phyloP scores from a whole-genome alignment of 352 stramenopile species.

The Phytophthora chlamydospora region DNA sequence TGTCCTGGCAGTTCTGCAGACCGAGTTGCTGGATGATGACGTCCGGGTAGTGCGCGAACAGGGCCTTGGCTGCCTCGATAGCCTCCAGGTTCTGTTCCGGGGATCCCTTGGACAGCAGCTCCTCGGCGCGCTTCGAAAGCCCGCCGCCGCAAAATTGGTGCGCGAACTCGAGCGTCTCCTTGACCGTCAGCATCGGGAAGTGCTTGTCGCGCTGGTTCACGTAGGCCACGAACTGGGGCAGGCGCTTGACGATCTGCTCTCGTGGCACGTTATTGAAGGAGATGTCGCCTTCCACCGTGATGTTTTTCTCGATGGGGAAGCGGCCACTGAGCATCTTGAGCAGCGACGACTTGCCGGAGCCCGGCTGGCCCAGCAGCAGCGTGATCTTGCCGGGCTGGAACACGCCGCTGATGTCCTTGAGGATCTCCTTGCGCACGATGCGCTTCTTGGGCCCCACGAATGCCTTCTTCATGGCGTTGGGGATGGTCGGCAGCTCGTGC shows the following conservation, averaged over 20 bases:
- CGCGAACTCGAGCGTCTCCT: constrained; percentile 55
- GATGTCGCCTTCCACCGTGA: too few species aligned
- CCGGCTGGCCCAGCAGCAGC: constrained; percentile 18
- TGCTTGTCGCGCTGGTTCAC: constrained; percentile 92
- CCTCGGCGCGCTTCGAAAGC: too few species aligned
- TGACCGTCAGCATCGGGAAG: constrained; percentile 62
- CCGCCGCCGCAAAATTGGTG: too few species aligned
- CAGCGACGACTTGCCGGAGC: constrained; percentile 18
- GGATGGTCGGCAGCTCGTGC: constrained; percentile 31
- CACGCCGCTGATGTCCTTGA: not conserved
- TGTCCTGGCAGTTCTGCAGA: constrained; percentile 51
- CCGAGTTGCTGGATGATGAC: constrained; percentile 27
- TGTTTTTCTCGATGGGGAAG: too few species aligned
- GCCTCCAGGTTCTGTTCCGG: constrained; percentile 20
- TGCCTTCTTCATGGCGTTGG: not conserved
- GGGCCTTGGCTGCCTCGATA: constrained; percentile 4
- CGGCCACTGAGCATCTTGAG: constrained; percentile 26
- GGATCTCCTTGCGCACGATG: too few species aligned
- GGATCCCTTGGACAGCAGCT: constrained; percentile 12
- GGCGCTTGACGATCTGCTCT: too few species aligned
- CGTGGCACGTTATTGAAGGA: too few species aligned
- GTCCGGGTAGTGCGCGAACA: constrained; percentile 22
- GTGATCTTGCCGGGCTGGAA: constrained; percentile 26
- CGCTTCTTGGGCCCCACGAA: too few species aligned
- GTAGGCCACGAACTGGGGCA: too few species aligned